Evolutionary conservation across 2,329 filamentous ascomycete species (phyloP).

Genomic region (Apiospora saccharicola): DNA sequence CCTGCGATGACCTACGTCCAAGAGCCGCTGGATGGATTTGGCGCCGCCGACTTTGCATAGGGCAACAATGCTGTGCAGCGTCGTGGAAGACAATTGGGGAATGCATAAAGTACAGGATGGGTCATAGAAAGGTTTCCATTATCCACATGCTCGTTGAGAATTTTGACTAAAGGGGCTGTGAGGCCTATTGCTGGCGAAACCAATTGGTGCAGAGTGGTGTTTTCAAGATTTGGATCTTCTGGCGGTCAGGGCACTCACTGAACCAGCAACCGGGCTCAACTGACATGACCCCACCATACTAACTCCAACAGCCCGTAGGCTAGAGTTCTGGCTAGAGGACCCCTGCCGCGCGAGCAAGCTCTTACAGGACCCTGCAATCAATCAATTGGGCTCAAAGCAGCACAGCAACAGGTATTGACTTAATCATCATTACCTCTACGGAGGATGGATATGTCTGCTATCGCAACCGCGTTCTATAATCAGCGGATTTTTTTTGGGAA

Average conservation of each 20-base stretch:
- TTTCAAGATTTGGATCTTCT: neutral
- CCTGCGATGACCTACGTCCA: neutral
- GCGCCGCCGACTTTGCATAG: no score
- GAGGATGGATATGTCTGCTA: neutral
- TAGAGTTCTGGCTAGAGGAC: no score
- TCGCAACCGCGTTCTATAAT: no score
- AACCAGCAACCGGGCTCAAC: neutral
- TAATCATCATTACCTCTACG: no score
- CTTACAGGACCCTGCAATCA: neutral
- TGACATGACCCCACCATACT: neutral
- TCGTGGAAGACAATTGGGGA: neutral
- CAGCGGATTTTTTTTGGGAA: no score
- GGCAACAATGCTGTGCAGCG: conserved; percentile 24
- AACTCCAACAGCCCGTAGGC: neutral
- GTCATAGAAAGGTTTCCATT: neutral
- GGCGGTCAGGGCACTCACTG: neutral
- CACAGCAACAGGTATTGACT: neutral
- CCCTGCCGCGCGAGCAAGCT: neutral
- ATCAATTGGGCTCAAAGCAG: neutral
- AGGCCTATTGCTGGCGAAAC: neutral
- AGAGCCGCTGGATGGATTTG: no score
- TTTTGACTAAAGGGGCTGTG: no score
- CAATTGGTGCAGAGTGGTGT: neutral
- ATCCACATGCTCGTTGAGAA: neutral
- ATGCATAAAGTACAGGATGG: neutral